Conservation (phyloP, 2,329 filamentous ascomycete species). For the Orbilia oligospora region DNA sequence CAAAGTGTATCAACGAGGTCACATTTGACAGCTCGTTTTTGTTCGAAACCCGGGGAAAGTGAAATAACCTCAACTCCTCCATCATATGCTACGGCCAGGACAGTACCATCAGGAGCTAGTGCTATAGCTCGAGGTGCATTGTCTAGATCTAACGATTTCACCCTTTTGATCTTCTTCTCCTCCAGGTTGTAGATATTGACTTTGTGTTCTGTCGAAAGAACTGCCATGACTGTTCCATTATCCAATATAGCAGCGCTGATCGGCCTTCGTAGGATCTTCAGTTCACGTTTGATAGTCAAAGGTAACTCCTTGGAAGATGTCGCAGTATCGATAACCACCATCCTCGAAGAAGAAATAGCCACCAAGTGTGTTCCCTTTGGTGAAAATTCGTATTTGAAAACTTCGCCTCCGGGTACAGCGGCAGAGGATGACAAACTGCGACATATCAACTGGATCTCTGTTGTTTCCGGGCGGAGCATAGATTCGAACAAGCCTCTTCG, state of each 20-base stretch:
- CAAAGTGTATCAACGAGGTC: slow-evolving; percentile 80
- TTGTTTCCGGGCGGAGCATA: slow-evolving; percentile 79
- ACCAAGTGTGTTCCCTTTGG: slow-evolving; percentile 81
- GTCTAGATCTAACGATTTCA: slow-evolving; percentile 82
- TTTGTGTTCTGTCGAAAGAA: slow-evolving; percentile 85
- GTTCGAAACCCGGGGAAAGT: slow-evolving; percentile 76
- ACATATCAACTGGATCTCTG: slow-evolving; percentile 83
- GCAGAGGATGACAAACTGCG: slow-evolving; percentile 87
- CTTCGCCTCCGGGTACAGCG: slow-evolving; percentile 83
- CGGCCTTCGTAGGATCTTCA: slow-evolving; percentile 83
- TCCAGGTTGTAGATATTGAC: slow-evolving; percentile 86
- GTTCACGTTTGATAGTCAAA: slow-evolving; percentile 79
- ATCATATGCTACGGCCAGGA: slow-evolving; percentile 86
- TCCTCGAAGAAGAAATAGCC: slow-evolving; percentile 86
- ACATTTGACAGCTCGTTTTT: slow-evolving; percentile 81
- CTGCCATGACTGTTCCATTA: slow-evolving; percentile 81
- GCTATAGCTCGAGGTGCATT: slow-evolving; percentile 83
- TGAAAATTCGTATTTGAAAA: slow-evolving; percentile 86
- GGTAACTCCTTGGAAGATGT: slow-evolving; percentile 66
- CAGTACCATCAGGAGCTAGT: slow-evolving; percentile 83
- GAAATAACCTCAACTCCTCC: slow-evolving; percentile 91
- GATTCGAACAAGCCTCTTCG: slow-evolving; percentile 84
- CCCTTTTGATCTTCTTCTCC: slow-evolving; percentile 76
- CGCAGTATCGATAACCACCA: slow-evolving; percentile 81
- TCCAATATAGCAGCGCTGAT: slow-evolving; percentile 84